A percentile compares a stretch with the other conserved stretches of the same genome.
Conservation (phyloP, 768 basidiomycete species). For the Lactifluus rugatus region DNA sequence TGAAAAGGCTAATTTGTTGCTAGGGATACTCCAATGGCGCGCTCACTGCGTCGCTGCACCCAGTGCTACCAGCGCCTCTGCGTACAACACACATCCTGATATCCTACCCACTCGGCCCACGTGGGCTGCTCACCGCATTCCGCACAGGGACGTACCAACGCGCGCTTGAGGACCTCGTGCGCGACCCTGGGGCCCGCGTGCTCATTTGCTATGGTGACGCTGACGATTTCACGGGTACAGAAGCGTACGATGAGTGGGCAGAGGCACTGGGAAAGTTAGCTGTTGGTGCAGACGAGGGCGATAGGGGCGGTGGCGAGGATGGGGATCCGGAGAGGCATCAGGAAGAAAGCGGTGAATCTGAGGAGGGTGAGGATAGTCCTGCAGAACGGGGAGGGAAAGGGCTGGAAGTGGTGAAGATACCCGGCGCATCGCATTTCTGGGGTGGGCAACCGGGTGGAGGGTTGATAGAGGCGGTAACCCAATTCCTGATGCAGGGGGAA, state of each 20-base stretch:
- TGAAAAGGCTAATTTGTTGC: not conserved
- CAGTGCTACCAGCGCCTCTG: conserved; percentile 39
- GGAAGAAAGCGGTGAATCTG: not conserved
- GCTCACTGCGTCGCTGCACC: conserved; percentile 58
- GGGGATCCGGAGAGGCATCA: not conserved
- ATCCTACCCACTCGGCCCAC: conserved; percentile 67
- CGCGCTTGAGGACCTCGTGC: conserved; percentile 42
- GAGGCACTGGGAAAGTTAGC: conserved; percentile 27
- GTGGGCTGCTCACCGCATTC: conserved; percentile 63
- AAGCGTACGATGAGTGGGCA: conserved; percentile 49
- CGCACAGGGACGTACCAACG: conserved; percentile 42
- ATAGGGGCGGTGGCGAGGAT: not conserved
- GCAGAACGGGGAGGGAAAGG: conserved; percentile 1
- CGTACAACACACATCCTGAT: conserved; percentile 57
- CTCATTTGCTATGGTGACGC: conserved; percentile 56
- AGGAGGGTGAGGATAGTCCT: not conserved
- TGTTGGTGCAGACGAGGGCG: not conserved
- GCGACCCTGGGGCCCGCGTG: conserved; percentile 38
- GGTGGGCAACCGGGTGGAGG: conserved; percentile 12
- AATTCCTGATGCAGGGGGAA: conserved; percentile 3
- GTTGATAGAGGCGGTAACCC: conserved; percentile 13
- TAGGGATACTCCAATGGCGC: conserved; percentile 82
- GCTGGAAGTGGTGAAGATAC: conserved; percentile 15
- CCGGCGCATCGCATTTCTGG: conserved; percentile 19
- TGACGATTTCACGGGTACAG: conserved; percentile 59